Percentiles rank a stretch among this genome's conserved stretches.
Evolutionary conservation across 2,329 filamentous ascomycete species (phyloP).

Genomic region (Didymella exigua): DNA sequence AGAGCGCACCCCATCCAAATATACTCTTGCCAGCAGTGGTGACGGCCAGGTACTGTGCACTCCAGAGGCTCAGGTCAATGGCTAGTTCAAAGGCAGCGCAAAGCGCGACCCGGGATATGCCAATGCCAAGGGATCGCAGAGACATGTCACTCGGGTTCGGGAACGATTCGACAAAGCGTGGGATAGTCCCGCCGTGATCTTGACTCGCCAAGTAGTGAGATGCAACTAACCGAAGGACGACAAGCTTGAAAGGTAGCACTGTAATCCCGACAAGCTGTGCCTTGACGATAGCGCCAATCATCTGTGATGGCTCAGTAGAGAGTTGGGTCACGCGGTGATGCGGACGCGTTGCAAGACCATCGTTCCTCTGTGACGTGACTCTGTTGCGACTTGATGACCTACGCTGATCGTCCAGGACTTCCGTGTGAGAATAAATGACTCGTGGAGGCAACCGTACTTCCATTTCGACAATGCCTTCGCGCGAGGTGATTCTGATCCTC

Average conservation of each 20-base stretch:
- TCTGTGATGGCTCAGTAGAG: constrained; percentile 41
- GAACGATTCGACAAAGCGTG: constrained; percentile 19
- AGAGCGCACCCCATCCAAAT: constrained; percentile 47
- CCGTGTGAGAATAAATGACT: constrained; percentile 38
- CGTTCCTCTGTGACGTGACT: constrained; percentile 2
- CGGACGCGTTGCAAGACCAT: constrained; percentile 6
- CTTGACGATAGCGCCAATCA: constrained; percentile 41
- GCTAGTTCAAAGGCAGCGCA: constrained; percentile 40
- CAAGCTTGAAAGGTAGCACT: constrained; percentile 39
- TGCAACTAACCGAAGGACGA: constrained; percentile 40
- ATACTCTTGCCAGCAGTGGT: constrained; percentile 34
- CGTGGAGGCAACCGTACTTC: constrained; percentile 46
- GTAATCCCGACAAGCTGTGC: constrained; percentile 39
- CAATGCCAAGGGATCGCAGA: constrained; percentile 28
- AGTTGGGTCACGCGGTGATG: constrained; percentile 46
- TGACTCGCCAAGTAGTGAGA: constrained; percentile 34
- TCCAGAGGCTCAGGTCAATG: constrained; percentile 45
- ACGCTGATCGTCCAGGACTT: constrained; percentile 25
- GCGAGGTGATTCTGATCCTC: constrained; percentile 47
- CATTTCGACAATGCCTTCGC: constrained; percentile 47
- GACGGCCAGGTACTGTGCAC: constrained; percentile 39
- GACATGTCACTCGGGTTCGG: constrained; percentile 16
- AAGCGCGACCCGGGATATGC: constrained; percentile 41
- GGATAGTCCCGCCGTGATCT: neutral
- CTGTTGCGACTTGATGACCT: constrained; percentile 11